Evolutionary conservation across 2,329 filamentous ascomycete species (phyloP).

Genomic region (Trichophyton mentagrophytes): DNA sequence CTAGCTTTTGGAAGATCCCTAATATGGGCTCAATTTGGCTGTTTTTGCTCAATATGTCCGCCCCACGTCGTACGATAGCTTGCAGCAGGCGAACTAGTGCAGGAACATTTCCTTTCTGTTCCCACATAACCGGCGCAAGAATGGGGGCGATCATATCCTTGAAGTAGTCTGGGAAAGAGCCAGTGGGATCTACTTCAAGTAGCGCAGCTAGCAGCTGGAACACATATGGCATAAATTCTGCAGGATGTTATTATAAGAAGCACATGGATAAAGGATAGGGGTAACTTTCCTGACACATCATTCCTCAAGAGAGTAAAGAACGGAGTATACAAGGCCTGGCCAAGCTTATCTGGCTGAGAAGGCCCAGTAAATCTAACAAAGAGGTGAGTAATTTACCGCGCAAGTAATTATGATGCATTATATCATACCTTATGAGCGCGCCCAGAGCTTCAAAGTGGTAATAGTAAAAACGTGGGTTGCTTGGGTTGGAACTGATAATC

Average conservation of each 20-base stretch:
- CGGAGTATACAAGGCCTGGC: constrained; percentile 67
- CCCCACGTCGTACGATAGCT: constrained; percentile 68
- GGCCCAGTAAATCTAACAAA: constrained; percentile 48
- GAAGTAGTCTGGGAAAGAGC: constrained; percentile 69
- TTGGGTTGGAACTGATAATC: constrained; percentile 86
- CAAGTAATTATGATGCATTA: background rate
- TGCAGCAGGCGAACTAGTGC: constrained; percentile 74
- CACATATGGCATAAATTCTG: constrained; percentile 90
- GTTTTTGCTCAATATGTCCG: constrained; percentile 57
- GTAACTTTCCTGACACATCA: constrained; percentile 58
- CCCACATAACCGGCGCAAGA: constrained; percentile 74
- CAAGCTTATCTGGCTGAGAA: constrained; percentile 58
- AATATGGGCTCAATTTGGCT: constrained; percentile 78
- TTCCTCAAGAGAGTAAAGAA: constrained; percentile 69
- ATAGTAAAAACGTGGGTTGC: constrained; percentile 96
- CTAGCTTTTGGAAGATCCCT: constrained; percentile 89
- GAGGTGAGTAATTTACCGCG: constrained; percentile 9
- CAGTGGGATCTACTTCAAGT: constrained; percentile 70
- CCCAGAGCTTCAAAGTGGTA: constrained; percentile 94
- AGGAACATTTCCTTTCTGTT: constrained; percentile 82
- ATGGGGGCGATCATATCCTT: constrained; percentile 65
- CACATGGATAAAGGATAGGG: constrained; percentile 13
- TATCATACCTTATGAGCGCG: constrained; percentile 59
- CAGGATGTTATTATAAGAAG: constrained; percentile 15
- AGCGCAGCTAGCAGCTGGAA: constrained; percentile 91